phyloP scores from a whole-genome alignment of 805 yeast genomes.

The Torulaspora franciscae region DNA sequence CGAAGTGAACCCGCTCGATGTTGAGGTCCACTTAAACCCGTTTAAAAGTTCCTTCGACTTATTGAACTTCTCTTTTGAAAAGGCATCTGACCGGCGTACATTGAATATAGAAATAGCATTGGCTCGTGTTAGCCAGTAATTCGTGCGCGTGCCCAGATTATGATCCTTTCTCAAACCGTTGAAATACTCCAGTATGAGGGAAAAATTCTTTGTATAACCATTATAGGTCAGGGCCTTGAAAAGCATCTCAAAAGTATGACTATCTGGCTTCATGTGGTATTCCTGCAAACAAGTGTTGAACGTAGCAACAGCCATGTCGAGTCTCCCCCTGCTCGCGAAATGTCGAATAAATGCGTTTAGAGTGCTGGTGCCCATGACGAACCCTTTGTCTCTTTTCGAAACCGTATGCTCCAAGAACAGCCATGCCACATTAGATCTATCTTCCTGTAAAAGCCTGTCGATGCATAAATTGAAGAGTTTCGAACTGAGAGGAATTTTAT shows the following conservation, averaged over 20 bases:
- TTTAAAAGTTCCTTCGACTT: slow-evolving; percentile 6
- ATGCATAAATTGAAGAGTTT: slow-evolving; percentile 28
- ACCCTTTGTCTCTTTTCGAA: slow-evolving; percentile 8
- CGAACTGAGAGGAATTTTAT: slow-evolving; percentile 27
- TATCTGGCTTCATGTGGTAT: slow-evolving; percentile 32
- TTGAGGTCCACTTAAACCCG: slow-evolving; percentile 9
- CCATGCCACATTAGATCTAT: slow-evolving; percentile 32
- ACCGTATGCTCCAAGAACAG: slow-evolving; percentile 22
- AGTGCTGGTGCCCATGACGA: slow-evolving; percentile 16
- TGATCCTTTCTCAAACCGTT: slow-evolving; percentile 11
- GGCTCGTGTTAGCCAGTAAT: slow-evolving; percentile 26
- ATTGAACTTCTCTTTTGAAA: slow-evolving; percentile 6
- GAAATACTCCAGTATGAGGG: slow-evolving; percentile 26
- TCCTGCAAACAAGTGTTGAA: slow-evolving; percentile 31
- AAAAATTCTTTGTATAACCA: slow-evolving; percentile 32
- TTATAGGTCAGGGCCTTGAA: slow-evolving; percentile 36
- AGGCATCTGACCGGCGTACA: slow-evolving; percentile 5
- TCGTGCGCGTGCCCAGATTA: slow-evolving; percentile 14
- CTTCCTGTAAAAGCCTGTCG: slow-evolving; percentile 26
- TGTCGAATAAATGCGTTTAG: slow-evolving; percentile 33
- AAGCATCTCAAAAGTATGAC: slow-evolving; percentile 33
- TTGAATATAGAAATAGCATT: slow-evolving; percentile 29
- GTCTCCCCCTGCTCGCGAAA: slow-evolving; percentile 34
- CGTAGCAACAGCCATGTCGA: slow-evolving; percentile 36
- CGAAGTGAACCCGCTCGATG: slow-evolving; percentile 8